These are phyloP conservation scores for Penicillium chermesinum DNA, from an alignment of 495 filamentous ascomycete genomes.

Conservation along the genomic window DNA sequence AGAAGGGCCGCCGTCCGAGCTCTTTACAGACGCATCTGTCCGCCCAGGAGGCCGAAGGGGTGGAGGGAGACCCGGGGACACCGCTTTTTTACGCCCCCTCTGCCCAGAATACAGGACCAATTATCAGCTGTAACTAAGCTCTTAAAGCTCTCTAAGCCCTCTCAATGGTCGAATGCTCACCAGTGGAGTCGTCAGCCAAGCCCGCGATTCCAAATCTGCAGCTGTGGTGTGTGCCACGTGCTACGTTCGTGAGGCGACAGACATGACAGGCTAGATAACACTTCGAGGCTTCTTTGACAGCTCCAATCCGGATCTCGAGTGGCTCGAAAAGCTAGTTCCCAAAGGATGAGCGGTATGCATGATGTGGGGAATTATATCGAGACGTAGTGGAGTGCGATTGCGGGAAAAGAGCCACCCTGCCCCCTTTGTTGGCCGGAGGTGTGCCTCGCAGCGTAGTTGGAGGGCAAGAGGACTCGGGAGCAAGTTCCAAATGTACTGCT, in stretches of 20 bases:
- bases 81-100: constrained; percentile 24
- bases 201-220: constrained; percentile 8
- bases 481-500: constrained; percentile 21
- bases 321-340: constrained; percentile 8
- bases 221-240: constrained; percentile 13
- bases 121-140: constrained; percentile 4
- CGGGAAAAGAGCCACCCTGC: too few species aligned
- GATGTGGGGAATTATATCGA: constrained; percentile 3
- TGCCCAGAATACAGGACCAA: background rate
- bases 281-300: constrained; percentile 10
- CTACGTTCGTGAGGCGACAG: constrained; percentile 15
- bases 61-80: constrained; percentile 16
- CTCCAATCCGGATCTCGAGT: constrained; percentile 11
- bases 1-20: constrained; percentile 16
- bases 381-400: background rate
- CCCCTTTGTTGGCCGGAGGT: background rate
- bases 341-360: background rate
- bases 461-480: constrained; percentile 10
- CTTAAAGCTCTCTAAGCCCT: too few species aligned
- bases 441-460: constrained; percentile 5
- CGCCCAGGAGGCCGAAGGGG: constrained; percentile 18
- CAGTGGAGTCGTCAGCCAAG: constrained; percentile 13
- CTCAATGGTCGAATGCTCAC: background rate
- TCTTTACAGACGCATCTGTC: constrained; percentile 17
- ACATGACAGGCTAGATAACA: background rate